These are phyloP conservation scores for Meyerozyma smithsonii DNA, from an alignment of 1,139 yeast genomes.

Conservation along the genomic window DNA sequence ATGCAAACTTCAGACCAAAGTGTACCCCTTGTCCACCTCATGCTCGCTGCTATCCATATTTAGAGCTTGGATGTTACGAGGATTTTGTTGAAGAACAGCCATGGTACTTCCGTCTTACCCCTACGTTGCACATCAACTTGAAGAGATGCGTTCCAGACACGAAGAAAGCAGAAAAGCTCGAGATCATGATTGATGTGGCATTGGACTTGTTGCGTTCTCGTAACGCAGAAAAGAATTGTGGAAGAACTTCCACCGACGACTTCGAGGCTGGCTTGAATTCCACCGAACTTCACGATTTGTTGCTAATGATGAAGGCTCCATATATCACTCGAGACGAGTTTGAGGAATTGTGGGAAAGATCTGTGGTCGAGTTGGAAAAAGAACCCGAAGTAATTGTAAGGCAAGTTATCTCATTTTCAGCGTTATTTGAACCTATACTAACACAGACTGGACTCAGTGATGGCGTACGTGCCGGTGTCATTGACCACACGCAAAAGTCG, in stretches of 20 bases:
- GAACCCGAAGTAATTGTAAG: conserved; percentile 83
- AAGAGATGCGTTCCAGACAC: conserved; percentile 72
- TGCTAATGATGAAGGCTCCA: conserved; percentile 54
- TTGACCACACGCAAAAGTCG: conserved; percentile 30
- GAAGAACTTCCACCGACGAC: conserved; percentile 37
- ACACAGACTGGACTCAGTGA: conserved; percentile 29
- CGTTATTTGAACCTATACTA: conserved; percentile 12
- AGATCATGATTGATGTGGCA: conserved; percentile 63
- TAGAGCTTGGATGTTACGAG: conserved; percentile 62
- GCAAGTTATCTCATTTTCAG: conserved; percentile 46
- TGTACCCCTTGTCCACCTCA: conserved; percentile 81
- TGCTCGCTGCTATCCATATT: conserved; percentile 64
- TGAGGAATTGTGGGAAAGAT: conserved; percentile 73
- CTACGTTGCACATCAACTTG: conserved; percentile 45
- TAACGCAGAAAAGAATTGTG: conserved; percentile 68
- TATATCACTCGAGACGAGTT: conserved; percentile 68
- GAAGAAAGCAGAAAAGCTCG: conserved; percentile 63
- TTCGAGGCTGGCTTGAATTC: conserved; percentile 48
- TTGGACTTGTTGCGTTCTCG: conserved; percentile 62
- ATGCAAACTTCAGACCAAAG: conserved; percentile 45
- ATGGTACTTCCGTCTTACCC: conserved; percentile 51
- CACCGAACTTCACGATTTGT: conserved; percentile 53
- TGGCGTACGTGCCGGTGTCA: conserved; percentile 18
- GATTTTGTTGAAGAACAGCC: conserved; percentile 58
- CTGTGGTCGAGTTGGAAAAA: conserved; percentile 56